These are phyloP conservation scores for Serendipita sp. DNA, from an alignment of 768 basidiomycete genomes.

Conservation along the genomic window DNA sequence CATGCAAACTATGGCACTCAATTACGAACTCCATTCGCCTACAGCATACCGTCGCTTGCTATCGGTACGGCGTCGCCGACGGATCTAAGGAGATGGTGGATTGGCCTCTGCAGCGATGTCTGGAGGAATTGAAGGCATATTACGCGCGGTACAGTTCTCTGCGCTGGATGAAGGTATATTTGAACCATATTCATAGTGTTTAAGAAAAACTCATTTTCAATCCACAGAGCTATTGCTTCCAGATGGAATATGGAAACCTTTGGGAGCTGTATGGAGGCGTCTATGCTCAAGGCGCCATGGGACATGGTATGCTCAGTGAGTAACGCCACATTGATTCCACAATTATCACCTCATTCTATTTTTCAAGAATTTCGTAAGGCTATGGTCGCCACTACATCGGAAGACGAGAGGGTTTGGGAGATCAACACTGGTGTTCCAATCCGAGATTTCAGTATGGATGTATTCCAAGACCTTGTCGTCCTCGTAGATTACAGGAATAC, in stretches of 20 bases:
- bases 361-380: neutral
- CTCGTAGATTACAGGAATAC: neutral
- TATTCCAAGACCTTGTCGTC: conserved; percentile 1
- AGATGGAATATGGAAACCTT: neutral
- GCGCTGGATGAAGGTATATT: neutral
- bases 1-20: neutral
- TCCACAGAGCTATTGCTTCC: neutral
- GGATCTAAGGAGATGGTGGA: neutral
- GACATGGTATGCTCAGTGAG: neutral
- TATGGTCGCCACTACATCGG: neutral
- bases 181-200: neutral
- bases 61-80: neutral
- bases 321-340: neutral
- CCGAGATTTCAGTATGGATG: conserved; percentile 1
- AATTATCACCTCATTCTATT: neutral
- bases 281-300: neutral
- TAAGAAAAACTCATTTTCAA: neutral
- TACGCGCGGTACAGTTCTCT: neutral
- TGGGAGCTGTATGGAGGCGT: neutral
- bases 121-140: neutral
- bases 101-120: neutral
- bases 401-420: neutral
- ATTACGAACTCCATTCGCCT: neutral
- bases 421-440: neutral
- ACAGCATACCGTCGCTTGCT: neutral